Conservation (phyloP, 2,329 filamentous ascomycete species). For the Arthrobotrys sinensis region DNA sequence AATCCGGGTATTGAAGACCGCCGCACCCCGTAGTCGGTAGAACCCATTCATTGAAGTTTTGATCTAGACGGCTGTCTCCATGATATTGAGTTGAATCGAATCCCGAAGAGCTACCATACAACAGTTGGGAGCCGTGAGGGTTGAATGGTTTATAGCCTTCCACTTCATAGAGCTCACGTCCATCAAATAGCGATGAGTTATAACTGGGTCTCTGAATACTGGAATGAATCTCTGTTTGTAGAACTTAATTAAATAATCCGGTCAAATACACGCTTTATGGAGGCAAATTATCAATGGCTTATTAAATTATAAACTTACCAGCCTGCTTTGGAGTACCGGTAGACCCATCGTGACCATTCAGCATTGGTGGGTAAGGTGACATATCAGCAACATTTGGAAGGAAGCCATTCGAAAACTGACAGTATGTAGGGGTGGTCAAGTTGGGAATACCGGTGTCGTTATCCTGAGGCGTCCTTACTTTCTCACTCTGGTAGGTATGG, state of each 20-base stretch:
- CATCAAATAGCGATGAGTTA: not conserved
- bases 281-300: not conserved
- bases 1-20: too few relatives aligned
- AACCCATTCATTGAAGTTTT: not conserved
- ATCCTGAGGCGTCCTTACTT: not conserved
- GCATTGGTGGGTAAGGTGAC: not conserved
- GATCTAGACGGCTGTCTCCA: not conserved
- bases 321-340: not conserved
- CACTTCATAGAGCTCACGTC: not conserved
- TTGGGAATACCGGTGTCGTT: not conserved
- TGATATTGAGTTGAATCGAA: not conserved
- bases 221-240: not conserved
- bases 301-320: slow-evolving; percentile 21
- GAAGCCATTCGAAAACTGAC: not conserved
- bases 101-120: not conserved
- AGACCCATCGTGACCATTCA: not conserved
- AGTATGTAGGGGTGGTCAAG: not conserved
- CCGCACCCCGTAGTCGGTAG: not conserved
- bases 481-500: not conserved
- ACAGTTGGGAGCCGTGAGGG: not conserved
- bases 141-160: not conserved
- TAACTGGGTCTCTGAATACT: not conserved
- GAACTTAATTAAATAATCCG: not conserved
- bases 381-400: not conserved
- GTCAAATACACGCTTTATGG: not conserved